These are phyloP conservation scores for Penicillium sp. DNA, from an alignment of 2,329 filamentous ascomycete genomes.

Conservation along the genomic window DNA sequence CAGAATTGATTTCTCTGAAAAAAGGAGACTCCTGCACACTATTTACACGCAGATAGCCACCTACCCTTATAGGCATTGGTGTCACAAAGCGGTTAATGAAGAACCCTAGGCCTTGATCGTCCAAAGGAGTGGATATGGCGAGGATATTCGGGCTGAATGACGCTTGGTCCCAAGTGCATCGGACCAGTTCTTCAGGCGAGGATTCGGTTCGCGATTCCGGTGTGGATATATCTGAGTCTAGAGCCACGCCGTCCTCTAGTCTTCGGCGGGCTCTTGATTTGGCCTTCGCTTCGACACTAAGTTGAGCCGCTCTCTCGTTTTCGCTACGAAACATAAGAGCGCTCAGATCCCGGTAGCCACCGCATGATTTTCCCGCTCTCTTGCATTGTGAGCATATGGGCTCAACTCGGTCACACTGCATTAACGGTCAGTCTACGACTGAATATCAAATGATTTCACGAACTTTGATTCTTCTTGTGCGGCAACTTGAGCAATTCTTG, in stretches of 20 bases:
- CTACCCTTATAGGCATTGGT: constrained; percentile 1
- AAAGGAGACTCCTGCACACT: not conserved
- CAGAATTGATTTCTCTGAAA: constrained; percentile 6
- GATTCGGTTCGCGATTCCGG: not conserved
- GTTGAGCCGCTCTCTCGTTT: constrained; percentile 27
- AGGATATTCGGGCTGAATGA: constrained; percentile 7
- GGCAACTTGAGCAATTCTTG: constrained; percentile 27
- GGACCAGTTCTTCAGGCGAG: not conserved
- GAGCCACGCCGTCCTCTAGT: constrained; percentile 1
- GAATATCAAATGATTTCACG: not conserved
- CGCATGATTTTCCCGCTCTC: constrained; percentile 30
- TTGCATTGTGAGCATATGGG: constrained; percentile 36
- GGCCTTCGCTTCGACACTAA: constrained; percentile 23
- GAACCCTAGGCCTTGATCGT: constrained; percentile 25
- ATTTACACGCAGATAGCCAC: not conserved
- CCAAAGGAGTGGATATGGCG: constrained; percentile 13
- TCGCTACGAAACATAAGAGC: constrained; percentile 33
- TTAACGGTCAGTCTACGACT: constrained; percentile 1
- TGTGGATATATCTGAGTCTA: constrained; percentile 1
- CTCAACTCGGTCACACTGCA: constrained; percentile 31
- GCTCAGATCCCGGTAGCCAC: constrained; percentile 33
- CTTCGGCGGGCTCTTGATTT: constrained; percentile 18
- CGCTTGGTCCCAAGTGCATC: not conserved
- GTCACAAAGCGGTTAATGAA: constrained; percentile 26
- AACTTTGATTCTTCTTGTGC: constrained; percentile 30